Percentiles rank a stretch among this genome's conserved stretches.
Conservation (phyloP, 768 basidiomycete genomes). For the Amanita muscaria region DNA sequence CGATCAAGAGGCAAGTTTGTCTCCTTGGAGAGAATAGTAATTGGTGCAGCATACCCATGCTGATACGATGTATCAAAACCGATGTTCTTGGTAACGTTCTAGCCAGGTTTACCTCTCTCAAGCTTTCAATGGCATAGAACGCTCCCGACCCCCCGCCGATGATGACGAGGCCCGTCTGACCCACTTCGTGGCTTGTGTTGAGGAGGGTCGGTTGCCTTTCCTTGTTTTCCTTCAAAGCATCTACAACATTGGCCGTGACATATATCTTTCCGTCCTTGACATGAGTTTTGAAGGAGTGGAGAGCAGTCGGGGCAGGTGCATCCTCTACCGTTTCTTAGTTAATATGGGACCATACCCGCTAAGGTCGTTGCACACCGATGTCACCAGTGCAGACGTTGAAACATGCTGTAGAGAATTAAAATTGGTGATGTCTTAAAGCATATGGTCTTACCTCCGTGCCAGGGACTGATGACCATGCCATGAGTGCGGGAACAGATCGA, state of each 20-base stretch:
- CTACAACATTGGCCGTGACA: conserved; percentile 60
- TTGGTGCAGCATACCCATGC: conserved; percentile 71
- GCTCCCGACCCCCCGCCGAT: conserved; percentile 81
- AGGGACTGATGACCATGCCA: conserved; percentile 41
- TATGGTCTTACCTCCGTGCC: conserved; percentile 66
- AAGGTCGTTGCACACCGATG: conserved; percentile 41
- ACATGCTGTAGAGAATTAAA: conserved; percentile 45
- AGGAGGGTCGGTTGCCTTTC: conserved; percentile 51
- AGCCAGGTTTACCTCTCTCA: conserved; percentile 69
- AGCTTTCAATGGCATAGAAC: conserved; percentile 68
- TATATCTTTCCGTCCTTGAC: conserved; percentile 66
- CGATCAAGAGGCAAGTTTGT: conserved; percentile 77
- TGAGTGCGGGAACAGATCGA: background rate
- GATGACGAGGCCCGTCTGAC: conserved; percentile 65
- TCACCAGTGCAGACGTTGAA: conserved; percentile 83
- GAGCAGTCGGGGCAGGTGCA: conserved; percentile 71
- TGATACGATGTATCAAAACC: too few species aligned
- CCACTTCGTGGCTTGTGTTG: conserved; percentile 34
- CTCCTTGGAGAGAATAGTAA: conserved; percentile 78
- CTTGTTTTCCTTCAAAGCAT: conserved; percentile 60
- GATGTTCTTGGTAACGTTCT: too few species aligned
- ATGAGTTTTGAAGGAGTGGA: conserved; percentile 70
- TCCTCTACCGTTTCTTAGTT: conserved; percentile 47
- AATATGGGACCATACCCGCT: conserved; percentile 6
- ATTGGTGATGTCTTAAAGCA: background rate